A percentile compares a stretch with the other conserved stretches of the same genome.
Evolutionary conservation across 2,329 filamentous ascomycete species (phyloP).

Genomic region (Zymoseptoria passerinii): DNA sequence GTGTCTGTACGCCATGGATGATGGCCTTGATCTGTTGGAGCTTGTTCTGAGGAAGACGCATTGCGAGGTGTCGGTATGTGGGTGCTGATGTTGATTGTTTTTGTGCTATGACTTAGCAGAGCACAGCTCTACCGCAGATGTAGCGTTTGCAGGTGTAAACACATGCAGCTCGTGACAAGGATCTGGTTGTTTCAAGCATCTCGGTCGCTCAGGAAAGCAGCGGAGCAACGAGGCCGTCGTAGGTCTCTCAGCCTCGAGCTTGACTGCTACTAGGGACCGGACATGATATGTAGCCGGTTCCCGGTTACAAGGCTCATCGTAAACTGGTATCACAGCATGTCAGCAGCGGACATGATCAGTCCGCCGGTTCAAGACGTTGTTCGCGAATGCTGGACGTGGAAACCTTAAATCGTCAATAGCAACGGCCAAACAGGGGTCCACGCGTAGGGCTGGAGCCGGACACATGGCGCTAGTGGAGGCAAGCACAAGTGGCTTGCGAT

Average conservation of each 20-base stretch:
- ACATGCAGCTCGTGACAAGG: background rate
- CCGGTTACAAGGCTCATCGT: too few species aligned
- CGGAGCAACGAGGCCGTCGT: background rate
- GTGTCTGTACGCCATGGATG: slow-evolving; percentile 46
- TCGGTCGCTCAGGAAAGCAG: background rate
- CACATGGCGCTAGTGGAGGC: background rate
- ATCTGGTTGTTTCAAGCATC: background rate
- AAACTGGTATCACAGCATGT: background rate
- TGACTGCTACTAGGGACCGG: background rate
- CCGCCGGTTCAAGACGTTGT: background rate
- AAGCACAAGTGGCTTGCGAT: background rate
- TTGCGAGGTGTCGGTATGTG: slow-evolving; percentile 14
- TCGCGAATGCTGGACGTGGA: background rate
- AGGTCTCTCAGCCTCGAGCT: background rate
- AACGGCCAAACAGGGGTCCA: background rate
- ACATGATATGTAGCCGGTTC: background rate
- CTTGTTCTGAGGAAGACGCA: slow-evolving; percentile 39
- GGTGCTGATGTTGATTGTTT: background rate
- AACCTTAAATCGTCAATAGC: background rate
- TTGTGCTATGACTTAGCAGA: background rate
- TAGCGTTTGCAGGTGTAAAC: background rate
- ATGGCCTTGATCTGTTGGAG: slow-evolving; percentile 49
- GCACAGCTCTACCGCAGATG: background rate
- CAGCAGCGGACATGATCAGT: background rate
- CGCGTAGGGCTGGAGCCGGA: background rate